phyloP scores from a whole-genome alignment of 352 stramenopile genomes.

The Globisporangium mamillatum region DNA sequence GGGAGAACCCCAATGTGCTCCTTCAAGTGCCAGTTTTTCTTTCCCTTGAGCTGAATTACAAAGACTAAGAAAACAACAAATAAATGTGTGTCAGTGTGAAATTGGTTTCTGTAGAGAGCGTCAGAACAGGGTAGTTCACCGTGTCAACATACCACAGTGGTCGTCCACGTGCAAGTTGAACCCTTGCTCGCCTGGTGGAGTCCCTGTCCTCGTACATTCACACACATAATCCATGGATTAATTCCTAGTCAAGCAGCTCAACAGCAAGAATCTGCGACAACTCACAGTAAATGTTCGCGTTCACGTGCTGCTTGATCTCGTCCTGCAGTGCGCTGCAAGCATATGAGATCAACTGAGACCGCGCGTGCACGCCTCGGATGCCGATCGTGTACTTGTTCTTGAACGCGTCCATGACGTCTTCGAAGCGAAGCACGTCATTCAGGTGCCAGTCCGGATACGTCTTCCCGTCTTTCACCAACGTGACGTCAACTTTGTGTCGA shows the following conservation, averaged over 20 bases:
- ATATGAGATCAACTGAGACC: slow-evolving; percentile 12
- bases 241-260: not conserved
- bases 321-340: slow-evolving; percentile 20
- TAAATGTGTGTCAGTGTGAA: not conserved
- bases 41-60: slow-evolving; percentile 29
- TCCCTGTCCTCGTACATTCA: slow-evolving; percentile 21
- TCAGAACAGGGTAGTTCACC: not conserved
- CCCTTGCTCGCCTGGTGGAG: slow-evolving; percentile 26
- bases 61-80: slow-evolving; percentile 22
- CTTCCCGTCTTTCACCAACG: slow-evolving; percentile 22
- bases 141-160: slow-evolving; percentile 25
- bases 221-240: not conserved
- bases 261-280: not conserved
- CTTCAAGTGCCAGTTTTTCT: slow-evolving; percentile 28
- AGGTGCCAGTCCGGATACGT: slow-evolving; percentile 19
- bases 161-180: slow-evolving; percentile 34
- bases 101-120: not conserved
- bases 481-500: slow-evolving; percentile 27
- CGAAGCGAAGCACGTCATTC: slow-evolving; percentile 5
- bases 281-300: slow-evolving; percentile 39
- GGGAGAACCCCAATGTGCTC: slow-evolving; percentile 16
- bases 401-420: slow-evolving; percentile 22
- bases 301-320: slow-evolving; percentile 32
- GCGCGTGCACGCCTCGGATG: slow-evolving; percentile 30
- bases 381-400: slow-evolving; percentile 27